Conservation (phyloP, 1,139 yeast species). For the Torulaspora globosa region DNA sequence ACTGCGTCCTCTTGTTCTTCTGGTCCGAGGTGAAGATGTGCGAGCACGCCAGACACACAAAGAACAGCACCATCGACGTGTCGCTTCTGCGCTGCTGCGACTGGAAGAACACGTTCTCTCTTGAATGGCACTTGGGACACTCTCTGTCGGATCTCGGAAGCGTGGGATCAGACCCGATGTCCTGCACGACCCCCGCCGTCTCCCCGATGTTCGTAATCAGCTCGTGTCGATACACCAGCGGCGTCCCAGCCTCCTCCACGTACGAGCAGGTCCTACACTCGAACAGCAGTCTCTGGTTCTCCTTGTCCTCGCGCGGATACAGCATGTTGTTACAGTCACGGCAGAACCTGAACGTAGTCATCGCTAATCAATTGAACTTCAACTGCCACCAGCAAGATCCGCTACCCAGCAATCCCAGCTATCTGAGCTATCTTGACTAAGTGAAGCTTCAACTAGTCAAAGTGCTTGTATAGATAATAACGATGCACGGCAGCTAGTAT, state of each 20-base stretch:
- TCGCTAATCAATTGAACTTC: slow-evolving; percentile 27
- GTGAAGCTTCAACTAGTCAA: neutral
- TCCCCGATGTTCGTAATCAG: slow-evolving; percentile 80
- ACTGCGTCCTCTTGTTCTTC: slow-evolving; percentile 37
- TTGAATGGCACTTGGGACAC: slow-evolving; percentile 83
- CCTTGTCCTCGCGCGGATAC: slow-evolving; percentile 94
- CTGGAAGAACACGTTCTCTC: slow-evolving; percentile 94
- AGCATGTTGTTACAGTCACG: slow-evolving; percentile 96
- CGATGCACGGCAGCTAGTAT: neutral
- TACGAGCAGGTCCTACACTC: slow-evolving; percentile 95
- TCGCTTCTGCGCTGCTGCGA: slow-evolving; percentile 92
- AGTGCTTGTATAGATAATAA: neutral
- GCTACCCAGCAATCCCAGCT: no score
- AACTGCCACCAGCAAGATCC: neutral
- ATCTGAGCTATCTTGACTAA: no score
- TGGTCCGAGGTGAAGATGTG: slow-evolving; percentile 54
- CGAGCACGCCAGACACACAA: slow-evolving; percentile 85
- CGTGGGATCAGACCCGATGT: slow-evolving; percentile 94
- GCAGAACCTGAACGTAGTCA: slow-evolving; percentile 92
- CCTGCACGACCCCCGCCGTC: slow-evolving; percentile 97
- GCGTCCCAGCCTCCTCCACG: slow-evolving; percentile 85
- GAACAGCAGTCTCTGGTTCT: slow-evolving; percentile 62
- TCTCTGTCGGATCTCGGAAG: slow-evolving; percentile 90
- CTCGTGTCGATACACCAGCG: slow-evolving; percentile 90
- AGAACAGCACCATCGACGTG: slow-evolving; percentile 91